Conservation (phyloP, 768 basidiomycete genomes). For the Psilocybe sp. region DNA sequence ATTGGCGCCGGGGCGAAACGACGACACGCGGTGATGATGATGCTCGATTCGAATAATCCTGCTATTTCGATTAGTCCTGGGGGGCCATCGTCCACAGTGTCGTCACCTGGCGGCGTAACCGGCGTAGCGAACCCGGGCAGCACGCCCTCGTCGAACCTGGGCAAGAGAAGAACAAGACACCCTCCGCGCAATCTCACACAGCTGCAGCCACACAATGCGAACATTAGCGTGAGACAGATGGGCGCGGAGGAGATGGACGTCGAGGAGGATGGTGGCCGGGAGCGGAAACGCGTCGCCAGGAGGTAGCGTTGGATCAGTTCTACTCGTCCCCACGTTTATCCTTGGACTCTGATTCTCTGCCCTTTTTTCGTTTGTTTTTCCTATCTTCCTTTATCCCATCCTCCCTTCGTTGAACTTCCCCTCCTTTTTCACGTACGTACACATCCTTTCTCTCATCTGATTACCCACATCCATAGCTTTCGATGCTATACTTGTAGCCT, state of each 20-base stretch:
- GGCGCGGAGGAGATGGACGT: conserved; percentile 63
- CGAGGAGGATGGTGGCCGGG: conserved; percentile 66
- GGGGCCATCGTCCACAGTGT: conserved; percentile 33
- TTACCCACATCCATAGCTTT: no score
- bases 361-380: no score
- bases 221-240: conserved; percentile 31
- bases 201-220: conserved; percentile 36
- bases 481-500: no score
- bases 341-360: no score
- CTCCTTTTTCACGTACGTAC: background rate
- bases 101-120: conserved; percentile 13
- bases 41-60: conserved; percentile 54
- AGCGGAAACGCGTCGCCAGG: conserved; percentile 71
- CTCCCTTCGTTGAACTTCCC: background rate
- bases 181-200: conserved; percentile 28
- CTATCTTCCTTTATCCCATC: no score
- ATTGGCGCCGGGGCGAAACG: conserved; percentile 65
- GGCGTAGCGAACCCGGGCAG: conserved; percentile 22
- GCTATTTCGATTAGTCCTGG: conserved; percentile 31
- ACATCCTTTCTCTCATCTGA: no score
- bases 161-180: conserved; percentile 58
- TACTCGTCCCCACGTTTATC: no score
- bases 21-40: conserved; percentile 77
- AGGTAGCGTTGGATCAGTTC: no score
- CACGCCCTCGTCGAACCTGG: conserved; percentile 14